phyloP scores from a whole-genome alignment of 116 monocot genomes.

The Trichopus zeylanicus region DNA sequence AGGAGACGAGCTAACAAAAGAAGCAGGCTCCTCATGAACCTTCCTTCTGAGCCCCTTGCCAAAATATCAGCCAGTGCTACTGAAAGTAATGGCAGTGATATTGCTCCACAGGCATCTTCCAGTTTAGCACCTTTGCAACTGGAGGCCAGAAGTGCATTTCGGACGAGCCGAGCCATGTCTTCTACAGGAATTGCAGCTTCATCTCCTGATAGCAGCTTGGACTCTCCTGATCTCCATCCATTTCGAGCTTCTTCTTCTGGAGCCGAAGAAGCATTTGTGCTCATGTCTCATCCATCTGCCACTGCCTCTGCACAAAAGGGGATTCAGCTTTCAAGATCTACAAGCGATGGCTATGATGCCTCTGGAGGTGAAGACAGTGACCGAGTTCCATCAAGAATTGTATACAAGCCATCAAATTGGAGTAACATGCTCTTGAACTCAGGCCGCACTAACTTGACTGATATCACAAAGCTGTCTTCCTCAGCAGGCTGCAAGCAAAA shows the following conservation, averaged over 20 bases:
- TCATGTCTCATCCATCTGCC: slow-evolving; percentile 7
- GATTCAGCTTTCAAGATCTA: slow-evolving; percentile 45
- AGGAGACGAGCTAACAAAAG: slow-evolving; percentile 30
- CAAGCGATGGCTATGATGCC: slow-evolving; percentile 93
- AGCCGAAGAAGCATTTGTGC: slow-evolving; percentile 29
- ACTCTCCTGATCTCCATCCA: slow-evolving; percentile 64
- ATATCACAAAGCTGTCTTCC: slow-evolving; percentile 25
- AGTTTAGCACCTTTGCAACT: slow-evolving; percentile 79
- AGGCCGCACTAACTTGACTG: slow-evolving; percentile 9
- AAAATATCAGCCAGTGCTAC: slow-evolving; percentile 27
- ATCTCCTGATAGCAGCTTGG: slow-evolving; percentile 81
- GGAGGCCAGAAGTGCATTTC: slow-evolving; percentile 86
- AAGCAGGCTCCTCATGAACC: slow-evolving; percentile 15
- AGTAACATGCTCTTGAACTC: slow-evolving; percentile 32
- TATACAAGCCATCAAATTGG: slow-evolving; percentile 84
- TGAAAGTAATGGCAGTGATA: slow-evolving; percentile 24
- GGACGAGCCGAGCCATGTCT: slow-evolving; percentile 35
- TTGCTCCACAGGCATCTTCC: slow-evolving; percentile 25
- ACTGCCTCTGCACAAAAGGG: slow-evolving; percentile 25
- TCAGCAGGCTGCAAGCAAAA: slow-evolving; percentile 14
- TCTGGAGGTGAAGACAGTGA: slow-evolving; percentile 98
- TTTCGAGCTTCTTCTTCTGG: slow-evolving; percentile 54
- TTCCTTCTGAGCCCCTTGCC: slow-evolving; percentile 32
- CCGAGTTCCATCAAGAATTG: slow-evolving; percentile 74
- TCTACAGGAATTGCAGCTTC: slow-evolving; percentile 27